Evolutionary conservation across 2,329 filamentous ascomycete species (phyloP).

Genomic region (Apiospora rasikravindrae): DNA sequence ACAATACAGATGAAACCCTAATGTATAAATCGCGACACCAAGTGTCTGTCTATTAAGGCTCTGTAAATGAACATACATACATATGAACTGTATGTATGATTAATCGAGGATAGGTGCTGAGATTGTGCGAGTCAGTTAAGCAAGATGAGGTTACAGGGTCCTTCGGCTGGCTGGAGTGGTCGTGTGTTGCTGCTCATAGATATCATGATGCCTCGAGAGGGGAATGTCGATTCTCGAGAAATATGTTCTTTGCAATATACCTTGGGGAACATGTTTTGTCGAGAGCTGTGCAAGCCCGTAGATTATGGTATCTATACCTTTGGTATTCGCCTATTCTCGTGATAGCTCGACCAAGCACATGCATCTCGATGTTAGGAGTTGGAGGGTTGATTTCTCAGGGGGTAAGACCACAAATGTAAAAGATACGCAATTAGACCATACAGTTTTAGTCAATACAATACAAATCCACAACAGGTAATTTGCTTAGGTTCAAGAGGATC

Average conservation of each 20-base stretch:
- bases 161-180: too few species aligned
- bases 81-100: background rate
- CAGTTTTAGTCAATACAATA: background rate
- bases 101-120: too few species aligned
- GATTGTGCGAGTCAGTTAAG: too few species aligned
- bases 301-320: too few species aligned
- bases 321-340: too few species aligned
- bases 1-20: background rate
- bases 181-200: too few species aligned
- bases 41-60: background rate
- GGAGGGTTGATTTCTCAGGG: background rate
- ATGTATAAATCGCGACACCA: background rate
- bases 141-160: too few species aligned
- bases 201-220: too few species aligned
- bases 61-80: background rate
- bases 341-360: background rate
- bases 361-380: background rate
- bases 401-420: background rate
- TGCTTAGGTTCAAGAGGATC: background rate
- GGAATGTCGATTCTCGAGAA: too few species aligned
- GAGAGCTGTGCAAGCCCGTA: too few species aligned
- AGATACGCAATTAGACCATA: background rate
- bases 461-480: background rate
- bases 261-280: too few species aligned
- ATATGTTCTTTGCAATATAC: too few species aligned